Base-by-base conservation (phyloP, 305 asterid genomes). In the Fraxinus nigra region DNA sequence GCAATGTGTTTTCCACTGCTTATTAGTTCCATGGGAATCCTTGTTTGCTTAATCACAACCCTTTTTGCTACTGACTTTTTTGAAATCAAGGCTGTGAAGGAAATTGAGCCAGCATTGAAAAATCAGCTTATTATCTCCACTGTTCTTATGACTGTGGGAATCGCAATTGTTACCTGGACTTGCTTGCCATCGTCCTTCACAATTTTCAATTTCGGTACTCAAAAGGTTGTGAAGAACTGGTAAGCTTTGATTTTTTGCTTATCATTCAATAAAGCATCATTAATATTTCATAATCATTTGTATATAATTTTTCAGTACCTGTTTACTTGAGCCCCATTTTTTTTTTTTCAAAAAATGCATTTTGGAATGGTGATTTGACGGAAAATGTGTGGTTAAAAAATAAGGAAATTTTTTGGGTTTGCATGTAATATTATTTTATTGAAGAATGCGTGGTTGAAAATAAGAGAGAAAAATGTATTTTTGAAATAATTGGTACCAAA, bases 1-100 rank as follows among this genome's bases (percentile, higher is more conserved):
- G 90, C 89, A 14, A 94, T 94, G 97, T 87, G 89, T 20, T 94
- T 87, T 48, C 98, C 98, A 1, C 81, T 94, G 90, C 94, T 94
- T 11, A 88, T 94, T 78, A 94, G 98, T 80, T 94, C 98, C 80
- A 85, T 94, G 92, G 97, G 98, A 63, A 94, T 94, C 72, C 82
- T 93, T 20, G 93, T 93, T 81, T 94, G 98, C 87, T 87, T 94
- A 78, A 83, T 94, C 56, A 93, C 97, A 51, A 93, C 97, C 30
- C 93, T 93, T 70, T 93, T 93, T 84, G 96, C 97, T 3, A 93
- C 96, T 0, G 96, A 92, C 85, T 87, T 92, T 78, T 90, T 89
- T 67, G 97, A 93, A 88, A 88, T 93, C 72, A 93, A 88, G 79
- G 87, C 88, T 24, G 97, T 93, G 40, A 81, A 90, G n/a, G 97